Base-by-base conservation (phyloP, 192 early-diverging fungal genomes). In the Rhizophlyctis rosea region DNA sequence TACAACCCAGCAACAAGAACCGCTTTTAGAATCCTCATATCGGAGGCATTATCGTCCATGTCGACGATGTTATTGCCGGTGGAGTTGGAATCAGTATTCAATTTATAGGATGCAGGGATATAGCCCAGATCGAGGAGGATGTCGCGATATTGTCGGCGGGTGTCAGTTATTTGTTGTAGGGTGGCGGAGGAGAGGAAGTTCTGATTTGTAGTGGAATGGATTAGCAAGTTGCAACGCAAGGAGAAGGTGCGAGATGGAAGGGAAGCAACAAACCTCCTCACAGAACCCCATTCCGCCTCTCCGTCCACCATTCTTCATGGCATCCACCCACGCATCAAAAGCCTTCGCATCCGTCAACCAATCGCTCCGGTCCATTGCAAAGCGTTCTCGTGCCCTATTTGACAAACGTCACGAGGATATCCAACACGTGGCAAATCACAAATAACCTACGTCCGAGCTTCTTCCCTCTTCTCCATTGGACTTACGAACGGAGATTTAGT, bases 1-100 rank as follows among this genome's bases (percentile, higher is more conserved):
- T 89, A 92, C 44, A 95, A 72, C 2, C 93, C 95, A 7, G 92
- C 93, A 55, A 88, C 81, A 18, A 97, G 59, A 29, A 90, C 79
- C 16, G 85, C 81, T 30, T 89, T 86, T 32, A 95, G 67, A 16
- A 97, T 65, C 34, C 79, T 77, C 25, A 66, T 73, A 24, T 83
- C 76, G 1, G 78, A 69, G 11, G 87, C 69, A 62, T 90, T 82
- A 5, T 57, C 58, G 74, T 89, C 90, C 57, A 74, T 75, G 18
- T 75, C 61, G 0, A 78, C 76, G 7, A 67, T 59, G 16, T 71
- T 68, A 47, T 52, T 59, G 21, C 58, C 21, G 56, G 36, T 29
- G 58, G 55, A 14, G 53, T 62, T 16, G 33, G 50, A 24, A 31
- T 64, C 54, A 30, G 14, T 16, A 3, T 39, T 62, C 24, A 14